These are phyloP conservation scores for Cercospora zeina DNA, from an alignment of 2,329 filamentous ascomycete species.

Conservation along the genomic window DNA sequence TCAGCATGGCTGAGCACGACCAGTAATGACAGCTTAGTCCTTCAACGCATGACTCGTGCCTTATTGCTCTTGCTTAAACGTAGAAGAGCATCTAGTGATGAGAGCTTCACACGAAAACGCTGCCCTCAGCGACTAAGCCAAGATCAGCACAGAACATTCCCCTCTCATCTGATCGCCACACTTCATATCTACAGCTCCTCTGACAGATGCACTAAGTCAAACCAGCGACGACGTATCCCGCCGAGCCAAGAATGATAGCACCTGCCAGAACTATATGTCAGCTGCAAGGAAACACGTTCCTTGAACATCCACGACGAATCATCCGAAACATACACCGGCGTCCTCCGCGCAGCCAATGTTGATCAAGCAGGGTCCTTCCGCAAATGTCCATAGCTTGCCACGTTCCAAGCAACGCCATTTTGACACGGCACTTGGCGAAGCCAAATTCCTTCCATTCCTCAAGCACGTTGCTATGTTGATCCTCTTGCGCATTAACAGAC, in stretches of 20 bases:
- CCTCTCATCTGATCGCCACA: not conserved
- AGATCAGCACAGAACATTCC: not conserved
- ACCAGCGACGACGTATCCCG: not conserved
- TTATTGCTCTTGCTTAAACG: not conserved
- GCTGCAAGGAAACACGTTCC: not conserved
- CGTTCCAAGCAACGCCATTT: constrained; percentile 1
- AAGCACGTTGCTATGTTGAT: constrained; percentile 2
- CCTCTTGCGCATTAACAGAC: not conserved
- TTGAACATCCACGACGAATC: not conserved
- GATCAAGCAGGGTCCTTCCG: constrained; percentile 10
- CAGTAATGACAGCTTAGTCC: too few species aligned
- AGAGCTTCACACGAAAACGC: not conserved
- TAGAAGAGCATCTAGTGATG: not conserved
- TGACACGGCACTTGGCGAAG: constrained; percentile 6
- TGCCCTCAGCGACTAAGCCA: not conserved
- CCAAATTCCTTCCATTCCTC: constrained; percentile 1
- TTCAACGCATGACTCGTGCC: not conserved
- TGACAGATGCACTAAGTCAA: too few species aligned
- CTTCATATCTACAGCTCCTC: too few species aligned
- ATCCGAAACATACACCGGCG: not conserved
- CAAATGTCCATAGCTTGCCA: constrained; percentile 9
- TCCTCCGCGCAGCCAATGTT: constrained; percentile 6
- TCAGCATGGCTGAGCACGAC: too few species aligned
- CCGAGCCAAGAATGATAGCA: constrained; percentile 1
- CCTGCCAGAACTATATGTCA: not conserved